Conservation (phyloP, 352 stramenopile species). For the Globisporangium solare region DNA sequence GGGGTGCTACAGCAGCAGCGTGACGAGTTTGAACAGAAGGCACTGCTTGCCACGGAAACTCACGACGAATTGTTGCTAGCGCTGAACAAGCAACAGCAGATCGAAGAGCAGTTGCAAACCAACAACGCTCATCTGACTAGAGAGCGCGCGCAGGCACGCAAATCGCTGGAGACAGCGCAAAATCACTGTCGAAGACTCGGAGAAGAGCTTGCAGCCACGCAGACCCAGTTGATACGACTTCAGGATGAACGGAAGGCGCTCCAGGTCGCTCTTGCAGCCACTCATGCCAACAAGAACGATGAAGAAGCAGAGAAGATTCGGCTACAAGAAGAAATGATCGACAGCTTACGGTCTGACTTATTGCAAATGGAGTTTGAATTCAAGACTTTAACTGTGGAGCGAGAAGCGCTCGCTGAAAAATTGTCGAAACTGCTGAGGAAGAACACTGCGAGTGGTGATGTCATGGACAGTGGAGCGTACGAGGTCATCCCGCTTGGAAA, state of each 20-base stretch:
- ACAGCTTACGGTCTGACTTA: slow-evolving; percentile 48
- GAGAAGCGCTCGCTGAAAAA: slow-evolving; percentile 27
- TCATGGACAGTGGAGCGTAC: slow-evolving; percentile 19
- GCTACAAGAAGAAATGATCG: slow-evolving; percentile 45
- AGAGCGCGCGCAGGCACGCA: slow-evolving; percentile 26
- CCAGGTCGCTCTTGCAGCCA: slow-evolving; percentile 26
- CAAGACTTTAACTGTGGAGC: slow-evolving; percentile 44
- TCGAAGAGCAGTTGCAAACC: slow-evolving; percentile 27
- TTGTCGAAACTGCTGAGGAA: slow-evolving; percentile 27
- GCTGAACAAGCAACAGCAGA: slow-evolving; percentile 37
- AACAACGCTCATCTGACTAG: slow-evolving; percentile 16
- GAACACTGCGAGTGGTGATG: slow-evolving; percentile 6
- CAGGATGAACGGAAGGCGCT: slow-evolving; percentile 37
- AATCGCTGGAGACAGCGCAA: slow-evolving; percentile 42
- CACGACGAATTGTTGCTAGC: slow-evolving; percentile 49
- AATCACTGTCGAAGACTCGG: slow-evolving; percentile 45
- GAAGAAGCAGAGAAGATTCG: slow-evolving; percentile 29
- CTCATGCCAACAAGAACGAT: slow-evolving; percentile 14
- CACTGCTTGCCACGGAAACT: slow-evolving; percentile 21
- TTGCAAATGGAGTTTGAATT: slow-evolving; percentile 68
- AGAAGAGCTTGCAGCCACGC: slow-evolving; percentile 37
- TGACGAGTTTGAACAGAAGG: slow-evolving; percentile 20
- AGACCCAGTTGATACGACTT: slow-evolving; percentile 38
- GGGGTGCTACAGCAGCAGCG: slow-evolving; percentile 19
- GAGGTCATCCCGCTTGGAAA: slow-evolving; percentile 40